A percentile compares a stretch with the other conserved stretches of the same genome.
Conservation (phyloP, 2,329 filamentous ascomycete genomes). For the Colletotrichum sp. region DNA sequence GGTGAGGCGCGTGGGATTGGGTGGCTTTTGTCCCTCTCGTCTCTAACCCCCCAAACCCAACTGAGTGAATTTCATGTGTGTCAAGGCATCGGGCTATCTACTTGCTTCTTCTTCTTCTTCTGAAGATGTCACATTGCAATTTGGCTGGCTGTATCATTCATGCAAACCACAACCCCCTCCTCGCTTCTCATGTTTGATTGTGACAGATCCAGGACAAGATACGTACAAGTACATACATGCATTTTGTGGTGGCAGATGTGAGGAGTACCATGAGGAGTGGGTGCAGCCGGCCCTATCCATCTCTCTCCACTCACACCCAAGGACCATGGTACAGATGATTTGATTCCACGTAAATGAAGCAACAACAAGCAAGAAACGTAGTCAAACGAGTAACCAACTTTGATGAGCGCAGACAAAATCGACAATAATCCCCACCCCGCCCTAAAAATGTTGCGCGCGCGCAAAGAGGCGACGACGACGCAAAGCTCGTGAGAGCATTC, state of each 20-base stretch:
- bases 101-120: background rate
- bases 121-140: background rate
- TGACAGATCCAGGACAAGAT: background rate
- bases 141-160: background rate
- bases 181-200: background rate
- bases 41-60: background rate
- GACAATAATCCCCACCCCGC: background rate
- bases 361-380: background rate
- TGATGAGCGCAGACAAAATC: background rate
- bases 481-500: slow-evolving; percentile 27
- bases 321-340: background rate
- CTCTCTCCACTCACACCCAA: background rate
- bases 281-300: background rate
- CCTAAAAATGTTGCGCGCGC: background rate
- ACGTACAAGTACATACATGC: background rate
- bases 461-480: background rate
- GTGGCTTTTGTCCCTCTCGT: background rate
- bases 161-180: background rate
- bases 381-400: background rate
- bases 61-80: background rate
- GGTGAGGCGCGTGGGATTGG: slow-evolving; percentile 1
- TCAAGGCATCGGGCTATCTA: background rate
- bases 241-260: background rate
- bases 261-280: background rate
- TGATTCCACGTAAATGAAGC: background rate